A percentile compares a stretch with the other conserved stretches of the same genome.
Evolutionary conservation across 495 filamentous ascomycete species (phyloP).

Genomic region (Pseudoneurospora amorphoporcata): DNA sequence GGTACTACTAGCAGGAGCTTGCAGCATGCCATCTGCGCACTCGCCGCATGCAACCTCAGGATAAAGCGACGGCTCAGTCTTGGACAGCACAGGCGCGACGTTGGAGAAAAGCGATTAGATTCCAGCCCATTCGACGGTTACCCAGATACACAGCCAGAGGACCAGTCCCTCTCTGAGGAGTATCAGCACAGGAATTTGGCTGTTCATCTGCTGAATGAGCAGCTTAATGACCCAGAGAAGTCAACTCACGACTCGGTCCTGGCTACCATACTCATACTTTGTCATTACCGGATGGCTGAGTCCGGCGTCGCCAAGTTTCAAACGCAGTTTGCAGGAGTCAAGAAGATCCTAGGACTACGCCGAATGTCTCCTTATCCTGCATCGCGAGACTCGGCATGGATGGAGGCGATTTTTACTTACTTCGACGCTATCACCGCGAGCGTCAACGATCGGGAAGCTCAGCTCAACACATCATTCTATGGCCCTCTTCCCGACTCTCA

Average conservation of each 20-base stretch:
- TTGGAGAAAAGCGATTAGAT: constrained; percentile 23
- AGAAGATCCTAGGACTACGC: constrained; percentile 78
- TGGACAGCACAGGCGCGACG: constrained; percentile 35
- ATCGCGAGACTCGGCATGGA: constrained; percentile 65
- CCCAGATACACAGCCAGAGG: constrained; percentile 30
- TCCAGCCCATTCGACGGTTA: constrained; percentile 25
- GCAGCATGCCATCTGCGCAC: constrained; percentile 84
- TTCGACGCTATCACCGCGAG: constrained; percentile 90
- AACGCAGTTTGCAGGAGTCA: constrained; percentile 88
- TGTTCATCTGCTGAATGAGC: constrained; percentile 71
- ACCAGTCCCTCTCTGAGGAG: constrained; percentile 58
- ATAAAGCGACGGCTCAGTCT: constrained; percentile 48
- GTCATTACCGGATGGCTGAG: constrained; percentile 89
- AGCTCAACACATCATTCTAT: constrained; percentile 58
- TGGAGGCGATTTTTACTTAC: constrained; percentile 93
- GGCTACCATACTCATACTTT: constrained; percentile 78
- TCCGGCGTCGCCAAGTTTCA: constrained; percentile 86
- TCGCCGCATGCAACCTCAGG: constrained; percentile 74
- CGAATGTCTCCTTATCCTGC: constrained; percentile 55
- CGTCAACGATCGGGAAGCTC: constrained; percentile 86
- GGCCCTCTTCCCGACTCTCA: constrained; percentile 60
- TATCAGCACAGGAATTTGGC: constrained; percentile 70
- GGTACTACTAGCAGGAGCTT: constrained; percentile 70
- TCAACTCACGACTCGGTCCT: constrained; percentile 79
- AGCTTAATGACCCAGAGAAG: constrained; percentile 62